Evolutionary conservation across 2,329 filamentous ascomycete genomes (phyloP).

Genomic region (Aspergillus persii): DNA sequence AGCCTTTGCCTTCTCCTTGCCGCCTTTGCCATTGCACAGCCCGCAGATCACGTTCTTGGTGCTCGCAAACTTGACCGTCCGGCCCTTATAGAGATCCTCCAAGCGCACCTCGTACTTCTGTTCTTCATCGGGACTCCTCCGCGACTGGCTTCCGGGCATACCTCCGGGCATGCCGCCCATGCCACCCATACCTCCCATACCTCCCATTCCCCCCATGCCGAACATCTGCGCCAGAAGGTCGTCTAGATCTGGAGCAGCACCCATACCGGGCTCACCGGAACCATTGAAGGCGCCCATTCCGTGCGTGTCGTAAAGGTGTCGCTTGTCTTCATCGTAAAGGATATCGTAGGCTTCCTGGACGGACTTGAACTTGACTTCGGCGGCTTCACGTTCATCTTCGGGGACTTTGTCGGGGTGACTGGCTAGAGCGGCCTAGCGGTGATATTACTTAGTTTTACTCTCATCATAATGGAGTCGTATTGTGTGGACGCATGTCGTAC

Average conservation of each 20-base stretch:
- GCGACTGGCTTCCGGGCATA: slow-evolving; percentile 41
- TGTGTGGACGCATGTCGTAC: slow-evolving; percentile 47
- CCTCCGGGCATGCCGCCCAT: slow-evolving; percentile 41
- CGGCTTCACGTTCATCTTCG: slow-evolving; percentile 76
- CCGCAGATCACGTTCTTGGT: slow-evolving; percentile 91
- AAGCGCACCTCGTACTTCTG: slow-evolving; percentile 87
- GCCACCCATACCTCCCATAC: slow-evolving; percentile 55
- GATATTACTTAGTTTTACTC: not conserved
- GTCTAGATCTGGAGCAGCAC: slow-evolving; percentile 71
- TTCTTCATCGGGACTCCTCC: slow-evolving; percentile 78
- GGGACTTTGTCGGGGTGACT: slow-evolving; percentile 96
- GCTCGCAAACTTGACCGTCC: slow-evolving; percentile 94
- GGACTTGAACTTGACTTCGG: slow-evolving; percentile 89
- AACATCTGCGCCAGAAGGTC: slow-evolving; percentile 96
- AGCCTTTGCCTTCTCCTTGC: slow-evolving; percentile 87
- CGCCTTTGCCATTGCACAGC: slow-evolving; percentile 83
- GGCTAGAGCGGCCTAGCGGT: slow-evolving; percentile 70
- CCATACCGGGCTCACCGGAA: slow-evolving; percentile 62
- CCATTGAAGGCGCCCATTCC: slow-evolving; percentile 96
- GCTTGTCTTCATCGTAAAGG: slow-evolving; percentile 91
- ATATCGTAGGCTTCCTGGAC: slow-evolving; percentile 97
- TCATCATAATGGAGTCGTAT: not conserved
- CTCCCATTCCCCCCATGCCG: slow-evolving; percentile 42
- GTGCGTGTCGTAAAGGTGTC: slow-evolving; percentile 85
- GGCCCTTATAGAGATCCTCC: slow-evolving; percentile 97